phyloP scores from a whole-genome alignment of 2,329 filamentous ascomycete genomes.

The Monosporascus ibericus region DNA sequence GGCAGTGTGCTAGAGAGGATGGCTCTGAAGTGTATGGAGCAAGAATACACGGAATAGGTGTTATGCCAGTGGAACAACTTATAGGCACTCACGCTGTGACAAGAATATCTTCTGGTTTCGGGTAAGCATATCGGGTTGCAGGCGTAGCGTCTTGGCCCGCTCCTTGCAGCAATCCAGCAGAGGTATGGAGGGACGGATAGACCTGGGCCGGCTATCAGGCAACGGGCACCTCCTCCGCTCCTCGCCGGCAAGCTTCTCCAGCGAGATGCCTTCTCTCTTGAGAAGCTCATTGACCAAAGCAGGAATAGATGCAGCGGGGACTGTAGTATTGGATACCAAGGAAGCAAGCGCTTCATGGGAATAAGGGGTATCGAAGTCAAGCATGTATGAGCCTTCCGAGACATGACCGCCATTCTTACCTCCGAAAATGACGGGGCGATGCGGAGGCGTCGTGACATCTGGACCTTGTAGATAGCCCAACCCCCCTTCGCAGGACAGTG shows the following conservation, averaged over 20 bases:
- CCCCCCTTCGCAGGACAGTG: slow-evolving; percentile 60
- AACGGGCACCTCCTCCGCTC: slow-evolving; percentile 3
- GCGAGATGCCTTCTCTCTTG: neutral
- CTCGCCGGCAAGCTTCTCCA: slow-evolving; percentile 1
- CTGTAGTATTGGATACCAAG: slow-evolving; percentile 1
- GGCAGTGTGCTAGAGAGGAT: no score
- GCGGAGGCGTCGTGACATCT: slow-evolving; percentile 43
- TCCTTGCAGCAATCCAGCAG: neutral
- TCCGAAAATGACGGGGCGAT: slow-evolving; percentile 29
- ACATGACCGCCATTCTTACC: slow-evolving; percentile 4
- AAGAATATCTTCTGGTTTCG: slow-evolving; percentile 63
- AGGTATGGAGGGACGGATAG: neutral
- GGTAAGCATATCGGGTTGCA: slow-evolving; percentile 52
- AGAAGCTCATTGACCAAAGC: neutral
- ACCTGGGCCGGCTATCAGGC: neutral
- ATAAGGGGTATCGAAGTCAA: slow-evolving; percentile 1
- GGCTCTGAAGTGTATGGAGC: no score
- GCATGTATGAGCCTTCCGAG: neutral
- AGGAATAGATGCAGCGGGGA: neutral
- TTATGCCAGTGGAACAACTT: no score
- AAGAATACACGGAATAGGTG: no score
- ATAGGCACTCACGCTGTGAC: slow-evolving; percentile 39
- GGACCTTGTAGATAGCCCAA: slow-evolving; percentile 62
- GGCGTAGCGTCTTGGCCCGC: slow-evolving; percentile 21
- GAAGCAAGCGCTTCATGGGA: slow-evolving; percentile 4